Conservation (phyloP, 1,284 basidiomycete species). For the Termitomyces sp. region DNA sequence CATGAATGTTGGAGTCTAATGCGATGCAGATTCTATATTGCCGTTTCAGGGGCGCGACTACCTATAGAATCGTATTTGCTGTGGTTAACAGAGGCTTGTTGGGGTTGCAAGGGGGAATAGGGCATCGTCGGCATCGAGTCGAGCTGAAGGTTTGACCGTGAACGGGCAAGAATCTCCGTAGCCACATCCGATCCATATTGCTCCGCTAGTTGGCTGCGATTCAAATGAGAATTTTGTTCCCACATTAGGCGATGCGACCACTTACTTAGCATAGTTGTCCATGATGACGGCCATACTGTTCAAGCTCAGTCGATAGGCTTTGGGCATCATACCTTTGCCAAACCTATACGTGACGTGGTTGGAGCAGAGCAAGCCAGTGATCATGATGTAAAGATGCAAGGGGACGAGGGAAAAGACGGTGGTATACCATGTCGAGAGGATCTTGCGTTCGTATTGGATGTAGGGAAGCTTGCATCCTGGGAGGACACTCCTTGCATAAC, state of each 20-base stretch:
- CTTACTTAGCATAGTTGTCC: constrained; percentile 64
- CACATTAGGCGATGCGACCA: constrained; percentile 15
- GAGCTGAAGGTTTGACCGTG: constrained; percentile 27
- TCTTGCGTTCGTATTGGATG: constrained; percentile 45
- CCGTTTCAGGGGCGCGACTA: constrained; percentile 15
- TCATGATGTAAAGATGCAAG: constrained; percentile 49
- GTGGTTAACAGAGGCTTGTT: constrained; percentile 9
- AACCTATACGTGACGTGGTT: constrained; percentile 75
- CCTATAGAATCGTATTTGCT: constrained; percentile 19
- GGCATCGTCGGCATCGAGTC: constrained; percentile 22
- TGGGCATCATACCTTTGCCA: constrained; percentile 75
- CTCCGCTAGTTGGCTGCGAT: constrained; percentile 42
- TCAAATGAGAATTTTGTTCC: constrained; percentile 1
- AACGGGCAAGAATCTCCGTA: constrained; percentile 31
- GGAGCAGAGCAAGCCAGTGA: constrained; percentile 54
- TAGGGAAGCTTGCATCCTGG: constrained; percentile 62
- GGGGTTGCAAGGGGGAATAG: constrained; percentile 12
- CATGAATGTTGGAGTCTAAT: background rate
- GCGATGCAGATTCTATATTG: constrained; percentile 2
- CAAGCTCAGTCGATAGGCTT: constrained; percentile 62
- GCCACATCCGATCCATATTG: constrained; percentile 45
- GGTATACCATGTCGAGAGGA: constrained; percentile 54
- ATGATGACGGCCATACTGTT: constrained; percentile 67
- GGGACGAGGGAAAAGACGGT: constrained; percentile 54
- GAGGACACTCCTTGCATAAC: constrained; percentile 56